phyloP scores from a whole-genome alignment of 2,329 filamentous ascomycete species.

The Cadophora gregata region DNA sequence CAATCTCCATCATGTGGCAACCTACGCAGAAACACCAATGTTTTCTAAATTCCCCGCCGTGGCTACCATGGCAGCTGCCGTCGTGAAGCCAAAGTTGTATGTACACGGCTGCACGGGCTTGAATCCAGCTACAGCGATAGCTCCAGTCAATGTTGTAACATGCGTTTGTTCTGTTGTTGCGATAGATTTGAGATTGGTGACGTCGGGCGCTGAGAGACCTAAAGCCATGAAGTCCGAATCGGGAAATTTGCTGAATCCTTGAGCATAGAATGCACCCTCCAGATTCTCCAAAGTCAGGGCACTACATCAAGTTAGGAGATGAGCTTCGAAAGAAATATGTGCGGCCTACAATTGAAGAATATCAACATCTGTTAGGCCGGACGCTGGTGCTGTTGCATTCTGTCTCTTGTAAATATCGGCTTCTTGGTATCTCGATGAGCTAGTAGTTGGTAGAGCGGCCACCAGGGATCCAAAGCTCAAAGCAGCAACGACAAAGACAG shows the following conservation, averaged over 20 bases:
- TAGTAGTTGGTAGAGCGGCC: constrained; percentile 11
- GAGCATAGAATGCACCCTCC: constrained; percentile 10
- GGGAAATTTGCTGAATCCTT: constrained; percentile 16
- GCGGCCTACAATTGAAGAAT: constrained; percentile 3
- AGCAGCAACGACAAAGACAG: not conserved
- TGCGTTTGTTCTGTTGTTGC: constrained; percentile 7
- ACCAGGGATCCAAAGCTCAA: constrained; percentile 15
- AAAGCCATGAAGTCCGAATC: constrained; percentile 15
- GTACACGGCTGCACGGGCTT: constrained; percentile 9
- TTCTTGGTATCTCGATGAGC: not conserved
- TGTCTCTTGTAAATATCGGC: not conserved
- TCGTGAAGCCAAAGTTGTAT: constrained; percentile 14
- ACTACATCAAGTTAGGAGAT: not conserved
- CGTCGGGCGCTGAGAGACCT: not conserved
- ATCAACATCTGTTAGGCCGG: constrained; percentile 11
- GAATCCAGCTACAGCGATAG: constrained; percentile 11
- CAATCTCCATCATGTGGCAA: no score
- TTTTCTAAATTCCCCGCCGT: constrained; percentile 8
- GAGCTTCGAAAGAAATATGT: not conserved
- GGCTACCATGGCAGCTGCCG: constrained; percentile 8
- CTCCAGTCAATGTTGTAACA: not conserved
- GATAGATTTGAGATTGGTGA: constrained; percentile 12
- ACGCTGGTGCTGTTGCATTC: not conserved
- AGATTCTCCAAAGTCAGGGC: constrained; percentile 7
- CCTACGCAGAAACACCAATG: constrained; percentile 11